These are phyloP conservation scores for Metschnikowia kofuensis DNA, from an alignment of 805 yeast species.

Conservation along the genomic window DNA sequence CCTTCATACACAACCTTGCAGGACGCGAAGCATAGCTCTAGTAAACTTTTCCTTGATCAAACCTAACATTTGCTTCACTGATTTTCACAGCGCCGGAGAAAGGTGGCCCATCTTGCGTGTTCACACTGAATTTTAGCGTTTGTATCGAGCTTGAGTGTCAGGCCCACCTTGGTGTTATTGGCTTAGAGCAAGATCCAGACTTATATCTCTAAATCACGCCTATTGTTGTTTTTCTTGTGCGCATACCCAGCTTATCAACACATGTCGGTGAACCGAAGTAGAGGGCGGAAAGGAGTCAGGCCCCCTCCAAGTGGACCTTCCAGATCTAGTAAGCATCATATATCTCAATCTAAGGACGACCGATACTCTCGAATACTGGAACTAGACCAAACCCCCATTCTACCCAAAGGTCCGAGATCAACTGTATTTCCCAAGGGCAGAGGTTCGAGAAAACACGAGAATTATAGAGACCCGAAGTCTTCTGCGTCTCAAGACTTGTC, in stretches of 20 bases:
- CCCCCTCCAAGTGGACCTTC: neutral
- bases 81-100: neutral
- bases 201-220: neutral
- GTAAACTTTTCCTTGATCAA: slow-evolving; percentile 2
- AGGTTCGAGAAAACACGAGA: neutral
- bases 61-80: neutral
- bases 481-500: neutral
- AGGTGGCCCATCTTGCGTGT: neutral
- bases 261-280: slow-evolving; percentile 4
- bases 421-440: neutral
- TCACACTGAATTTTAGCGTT: neutral
- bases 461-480: neutral
- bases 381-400: slow-evolving; percentile 1
- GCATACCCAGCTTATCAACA: neutral
- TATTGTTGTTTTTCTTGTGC: slow-evolving; percentile 2
- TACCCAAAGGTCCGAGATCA: slow-evolving; percentile 9
- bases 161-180: no score
- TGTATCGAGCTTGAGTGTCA: neutral
- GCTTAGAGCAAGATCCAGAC: no score
- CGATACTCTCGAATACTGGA: neutral
- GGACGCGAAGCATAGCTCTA: slow-evolving; percentile 11
- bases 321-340: neutral
- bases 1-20: slow-evolving; percentile 7
- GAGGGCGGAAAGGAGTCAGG: slow-evolving; percentile 2
- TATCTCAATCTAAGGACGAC: slow-evolving; percentile 1